Percentiles rank a stretch among this genome's conserved stretches.
These are phyloP conservation scores for Apiotrichum sp. DNA, from an alignment of 1,284 basidiomycete genomes.

Conservation along the genomic window DNA sequence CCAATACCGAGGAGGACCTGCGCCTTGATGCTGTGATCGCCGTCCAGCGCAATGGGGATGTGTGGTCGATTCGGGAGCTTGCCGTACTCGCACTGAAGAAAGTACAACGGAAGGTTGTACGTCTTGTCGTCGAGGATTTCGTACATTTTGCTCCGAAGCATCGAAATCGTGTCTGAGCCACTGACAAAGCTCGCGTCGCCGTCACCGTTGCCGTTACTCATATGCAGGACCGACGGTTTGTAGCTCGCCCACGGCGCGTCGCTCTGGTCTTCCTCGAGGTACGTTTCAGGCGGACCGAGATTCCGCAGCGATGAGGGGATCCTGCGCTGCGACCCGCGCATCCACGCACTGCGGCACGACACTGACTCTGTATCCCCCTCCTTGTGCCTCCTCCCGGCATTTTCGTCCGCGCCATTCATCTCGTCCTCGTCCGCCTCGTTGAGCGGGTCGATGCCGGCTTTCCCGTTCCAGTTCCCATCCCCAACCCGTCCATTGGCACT, in stretches of 20 bases:
- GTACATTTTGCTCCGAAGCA: neutral
- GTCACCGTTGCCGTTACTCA: neutral
- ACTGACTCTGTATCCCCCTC: too few relatives aligned
- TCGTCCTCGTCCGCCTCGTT: too few relatives aligned
- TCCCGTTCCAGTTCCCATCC: too few relatives aligned
- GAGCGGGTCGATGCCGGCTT: too few relatives aligned
- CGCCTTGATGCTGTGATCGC: neutral
- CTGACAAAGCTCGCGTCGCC: neutral
- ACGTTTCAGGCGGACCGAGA: neutral
- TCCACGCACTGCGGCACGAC: too few relatives aligned
- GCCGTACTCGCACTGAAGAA: constrained; percentile 1
- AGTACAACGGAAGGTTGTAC: neutral
- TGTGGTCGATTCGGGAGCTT: neutral
- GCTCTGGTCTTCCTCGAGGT: constrained; percentile 1
- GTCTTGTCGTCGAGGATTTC: constrained; percentile 1
- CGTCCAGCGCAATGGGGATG: neutral
- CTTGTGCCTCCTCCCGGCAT: too few relatives aligned
- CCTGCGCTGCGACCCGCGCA: too few relatives aligned
- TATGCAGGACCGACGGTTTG: neutral
- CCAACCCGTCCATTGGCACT: too few relatives aligned
- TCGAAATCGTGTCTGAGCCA: neutral
- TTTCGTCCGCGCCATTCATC: too few relatives aligned
- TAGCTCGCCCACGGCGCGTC: neutral
- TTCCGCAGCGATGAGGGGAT: too few relatives aligned
- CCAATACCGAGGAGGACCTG: neutral